Evolutionary conservation across 139 green algal genomes (phyloP), one percentile per base, ranked within the genome.

Genomic region (Asterochloris sp.): DNA sequence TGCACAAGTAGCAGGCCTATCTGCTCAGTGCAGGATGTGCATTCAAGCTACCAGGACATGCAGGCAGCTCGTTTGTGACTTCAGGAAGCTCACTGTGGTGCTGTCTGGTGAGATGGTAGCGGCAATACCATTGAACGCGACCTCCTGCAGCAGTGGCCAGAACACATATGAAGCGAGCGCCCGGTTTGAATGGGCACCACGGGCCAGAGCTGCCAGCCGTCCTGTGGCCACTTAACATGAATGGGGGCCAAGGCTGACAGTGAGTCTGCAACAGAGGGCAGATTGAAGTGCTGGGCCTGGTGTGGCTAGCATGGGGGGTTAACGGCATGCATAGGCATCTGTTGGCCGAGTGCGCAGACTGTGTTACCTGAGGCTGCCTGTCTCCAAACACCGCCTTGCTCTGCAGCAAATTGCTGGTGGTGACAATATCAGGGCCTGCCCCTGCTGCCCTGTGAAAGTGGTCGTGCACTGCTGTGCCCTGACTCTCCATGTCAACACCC

Each of bases 401-500:
- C 8, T 81, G 61, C 13, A 81, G 63, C 8, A 27, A n/a, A 74
- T 74, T 28, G 62, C 26, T 29, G 10, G 76, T 54, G 38, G 38
- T 69, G 10, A 69, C 60, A 67, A 80, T 60, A 62, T 13, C 76
- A 21, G 76, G 15, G 15, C 68, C 47, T 29, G 62, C 60, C 60
- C 68, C 60, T 28, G 67, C 76, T 69, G 67, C 26, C 68, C 76
- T 80, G 60, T 80, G 75, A 69, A 83, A 83, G 66, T 84, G 79
- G 24, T 85, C 89, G 21, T 85, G 69, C 26, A 91, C 87, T 13
- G 66, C 69, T 16, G 88, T 83, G 71, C 88, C 91, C n/a, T 81
- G 78, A 12, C 88, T 81, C 38, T 96, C 93, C 62, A 97, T n/a
- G 69, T 98, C 94, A 17, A 97, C 87, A 11, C 94, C 94, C 27